phyloP scores from a whole-genome alignment of 345 rosid species.

The Acer yangbiense region DNA sequence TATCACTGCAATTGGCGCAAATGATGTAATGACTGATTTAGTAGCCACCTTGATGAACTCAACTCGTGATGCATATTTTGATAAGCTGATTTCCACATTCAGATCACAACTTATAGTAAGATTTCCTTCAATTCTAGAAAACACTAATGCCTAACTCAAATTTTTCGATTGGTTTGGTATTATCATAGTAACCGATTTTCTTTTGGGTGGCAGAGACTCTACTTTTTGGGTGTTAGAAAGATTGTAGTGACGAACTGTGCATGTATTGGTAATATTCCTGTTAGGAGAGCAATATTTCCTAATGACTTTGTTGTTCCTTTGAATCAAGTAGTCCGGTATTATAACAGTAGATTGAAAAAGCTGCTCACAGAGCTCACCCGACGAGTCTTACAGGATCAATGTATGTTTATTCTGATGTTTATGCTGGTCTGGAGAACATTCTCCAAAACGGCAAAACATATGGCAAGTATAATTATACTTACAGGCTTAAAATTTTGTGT shows the following conservation, averaged over 20 bases:
- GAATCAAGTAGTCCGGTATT: neutral
- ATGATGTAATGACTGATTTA: neutral
- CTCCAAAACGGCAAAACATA: conserved; percentile 14
- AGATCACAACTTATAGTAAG: conserved; percentile 24
- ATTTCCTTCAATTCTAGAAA: too few species aligned
- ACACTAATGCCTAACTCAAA: neutral
- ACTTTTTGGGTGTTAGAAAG: conserved; percentile 24
- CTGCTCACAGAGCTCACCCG: conserved; percentile 15
- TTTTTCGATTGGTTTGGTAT: neutral
- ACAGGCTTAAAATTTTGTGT: neutral
- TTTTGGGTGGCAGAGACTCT: conserved; percentile 23
- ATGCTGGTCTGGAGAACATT: conserved; percentile 4
- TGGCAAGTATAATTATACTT: conserved; percentile 4
- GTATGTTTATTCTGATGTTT: conserved; percentile 13
- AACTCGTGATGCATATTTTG: neutral
- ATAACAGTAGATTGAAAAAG: conserved; percentile 13
- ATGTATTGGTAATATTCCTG: conserved; percentile 18
- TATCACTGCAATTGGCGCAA: conserved; percentile 15
- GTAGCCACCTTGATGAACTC: neutral
- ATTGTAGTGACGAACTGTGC: conserved; percentile 17
- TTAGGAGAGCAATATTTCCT: neutral
- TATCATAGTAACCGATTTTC: neutral
- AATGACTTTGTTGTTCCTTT: neutral
- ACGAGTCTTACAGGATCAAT: neutral
- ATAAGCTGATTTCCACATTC: neutral